Conservation (phyloP, 331 rosid species). For the Pyrus hybrid region DNA sequence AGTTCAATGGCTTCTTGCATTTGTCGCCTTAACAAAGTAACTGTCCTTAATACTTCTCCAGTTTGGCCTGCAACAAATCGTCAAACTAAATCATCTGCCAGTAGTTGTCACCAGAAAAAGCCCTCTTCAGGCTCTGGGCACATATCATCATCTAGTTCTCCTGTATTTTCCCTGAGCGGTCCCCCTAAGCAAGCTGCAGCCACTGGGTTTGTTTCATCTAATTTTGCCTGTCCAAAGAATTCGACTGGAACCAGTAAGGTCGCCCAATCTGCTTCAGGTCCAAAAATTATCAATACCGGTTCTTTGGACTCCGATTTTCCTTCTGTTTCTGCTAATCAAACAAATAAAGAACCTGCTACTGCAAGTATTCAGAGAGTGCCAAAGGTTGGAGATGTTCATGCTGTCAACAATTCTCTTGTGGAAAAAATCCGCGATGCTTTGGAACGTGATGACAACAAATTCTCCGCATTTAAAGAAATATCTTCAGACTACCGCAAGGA, state of each 20-base stretch:
- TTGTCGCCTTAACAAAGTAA: constrained; percentile 13
- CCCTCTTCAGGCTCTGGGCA: background rate
- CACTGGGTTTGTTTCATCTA: background rate
- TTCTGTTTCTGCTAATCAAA: constrained; percentile 26
- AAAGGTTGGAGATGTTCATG: constrained; percentile 47
- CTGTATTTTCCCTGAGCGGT: background rate
- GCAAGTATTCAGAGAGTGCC: constrained; percentile 29
- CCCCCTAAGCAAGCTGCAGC: constrained; percentile 2
- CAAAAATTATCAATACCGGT: constrained; percentile 1
- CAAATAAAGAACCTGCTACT: constrained; percentile 39
- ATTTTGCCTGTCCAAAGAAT: constrained; percentile 2
- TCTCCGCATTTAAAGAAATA: constrained; percentile 55
- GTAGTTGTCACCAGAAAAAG: constrained; percentile 12
- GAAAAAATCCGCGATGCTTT: constrained; percentile 77
- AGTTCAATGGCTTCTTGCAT: constrained; percentile 14
- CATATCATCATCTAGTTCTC: constrained; percentile 10
- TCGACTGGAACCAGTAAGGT: constrained; percentile 2
- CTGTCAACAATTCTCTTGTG: constrained; percentile 83
- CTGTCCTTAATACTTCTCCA: constrained; percentile 10
- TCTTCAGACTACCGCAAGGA: constrained; percentile 79
- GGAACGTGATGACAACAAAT: constrained; percentile 67
- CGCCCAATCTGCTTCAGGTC: constrained; percentile 6
- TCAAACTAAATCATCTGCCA: constrained; percentile 3
- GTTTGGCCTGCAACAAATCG: constrained; percentile 12
- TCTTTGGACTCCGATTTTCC: constrained; percentile 15